Evolutionary conservation across 106 monocot genomes (phyloP).

Genomic region (Ottelia alismoides): DNA sequence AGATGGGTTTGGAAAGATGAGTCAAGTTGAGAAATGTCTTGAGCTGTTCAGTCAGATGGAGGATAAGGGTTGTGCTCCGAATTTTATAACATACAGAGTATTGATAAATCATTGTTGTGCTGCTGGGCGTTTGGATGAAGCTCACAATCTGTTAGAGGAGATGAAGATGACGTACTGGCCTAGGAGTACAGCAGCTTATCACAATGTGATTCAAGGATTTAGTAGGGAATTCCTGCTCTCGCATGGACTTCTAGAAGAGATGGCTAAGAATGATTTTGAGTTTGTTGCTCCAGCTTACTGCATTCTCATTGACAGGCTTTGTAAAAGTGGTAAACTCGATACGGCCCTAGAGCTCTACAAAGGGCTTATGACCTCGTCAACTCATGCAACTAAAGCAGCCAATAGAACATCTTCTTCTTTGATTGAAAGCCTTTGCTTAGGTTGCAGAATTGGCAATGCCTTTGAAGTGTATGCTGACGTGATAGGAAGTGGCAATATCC

Average conservation of each 20-base stretch:
- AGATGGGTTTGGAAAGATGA: constrained; percentile 80
- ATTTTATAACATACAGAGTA: constrained; percentile 81
- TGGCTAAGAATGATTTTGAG: constrained; percentile 25
- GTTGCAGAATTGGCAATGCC: constrained; percentile 56
- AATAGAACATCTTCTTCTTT: constrained; percentile 40
- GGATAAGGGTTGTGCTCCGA: constrained; percentile 72
- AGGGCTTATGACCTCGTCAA: constrained; percentile 33
- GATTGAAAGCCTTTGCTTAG: constrained; percentile 64
- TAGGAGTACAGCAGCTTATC: constrained; percentile 25
- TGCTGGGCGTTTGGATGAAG: constrained; percentile 78
- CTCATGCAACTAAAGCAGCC: constrained; percentile 9
- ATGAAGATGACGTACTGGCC: constrained; percentile 97
- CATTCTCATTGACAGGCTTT: constrained; percentile 61
- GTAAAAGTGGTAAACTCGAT: constrained; percentile 60
- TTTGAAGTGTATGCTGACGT: constrained; percentile 70
- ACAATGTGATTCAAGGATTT: constrained; percentile 66
- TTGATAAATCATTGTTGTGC: constrained; percentile 86
- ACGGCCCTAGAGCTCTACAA: constrained; percentile 60
- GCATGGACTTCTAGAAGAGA: constrained; percentile 69
- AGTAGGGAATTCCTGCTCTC: constrained; percentile 67
- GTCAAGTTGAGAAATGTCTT: constrained; percentile 51
- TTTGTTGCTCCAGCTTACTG: constrained; percentile 66
- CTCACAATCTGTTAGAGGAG: constrained; percentile 58
- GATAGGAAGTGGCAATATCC: constrained; percentile 34
- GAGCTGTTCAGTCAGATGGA: constrained; percentile 59